Evolutionary conservation across 2,329 filamentous ascomycete genomes (phyloP), one percentile per base, ranked within the genome.

Genomic region (Pseudogymnoascus sp.): DNA sequence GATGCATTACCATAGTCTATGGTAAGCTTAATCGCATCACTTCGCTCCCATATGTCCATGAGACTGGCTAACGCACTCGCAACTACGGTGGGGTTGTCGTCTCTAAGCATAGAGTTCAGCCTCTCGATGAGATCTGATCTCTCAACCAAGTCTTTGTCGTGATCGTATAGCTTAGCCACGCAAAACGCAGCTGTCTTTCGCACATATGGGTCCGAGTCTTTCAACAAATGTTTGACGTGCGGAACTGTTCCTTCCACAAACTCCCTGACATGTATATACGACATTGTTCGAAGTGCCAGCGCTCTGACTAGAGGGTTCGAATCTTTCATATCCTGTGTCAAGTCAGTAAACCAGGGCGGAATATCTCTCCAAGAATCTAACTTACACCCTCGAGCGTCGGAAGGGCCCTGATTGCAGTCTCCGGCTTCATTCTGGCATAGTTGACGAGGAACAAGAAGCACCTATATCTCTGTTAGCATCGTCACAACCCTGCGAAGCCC

Each of bases 41-140:
- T 97, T 63, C 93, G 84, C 75, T 97, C 95, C 95, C 95, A 99
- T 59, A 99, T 97, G 75, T 99, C 95, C 85, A 96, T 95, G 71
- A 99, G 75, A 37, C 90, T 83, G 25, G 95, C 93, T 66, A 99
- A 77, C 5, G 96, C 93, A 73, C 93, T 97, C 9, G 95, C 93
- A 21, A 99, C 93, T 2, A 99, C 95, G 0, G 95, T 99, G 0
- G 95, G 93, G 71, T 99, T 99, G 74, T 97, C 93, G 69, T 99
- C 95, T 71, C 92, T 86, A 62, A 99, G 79, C 80, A 99, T 88
- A 45, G 84, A 81, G 75, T 99, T 99, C 52, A 99, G 81, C 65
- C 88, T 84, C 72, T 97, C 93, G 69, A 99, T 97, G 60, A 99
- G 80, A 73, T 96, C 92, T 16, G 93, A 96, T 55, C 80, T 82